phyloP scores from a whole-genome alignment of 257 asterid genomes.

The Penstemon newberryi region DNA sequence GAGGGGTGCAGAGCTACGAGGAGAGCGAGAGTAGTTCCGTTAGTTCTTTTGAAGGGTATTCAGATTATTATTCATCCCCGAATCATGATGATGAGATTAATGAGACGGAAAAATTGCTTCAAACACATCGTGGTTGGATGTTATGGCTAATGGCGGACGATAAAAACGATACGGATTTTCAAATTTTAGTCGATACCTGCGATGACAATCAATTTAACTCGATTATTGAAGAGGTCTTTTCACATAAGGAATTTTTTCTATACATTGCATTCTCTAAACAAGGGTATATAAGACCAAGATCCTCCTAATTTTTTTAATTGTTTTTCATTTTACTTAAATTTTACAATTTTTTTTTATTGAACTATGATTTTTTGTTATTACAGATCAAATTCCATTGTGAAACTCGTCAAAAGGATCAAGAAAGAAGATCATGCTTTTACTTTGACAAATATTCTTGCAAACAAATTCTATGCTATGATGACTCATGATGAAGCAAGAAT shows the following conservation, averaged over 20 bases:
- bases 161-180: background rate
- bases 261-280: constrained; percentile 25
- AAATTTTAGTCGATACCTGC: constrained; percentile 23
- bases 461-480: constrained; percentile 21
- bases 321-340: too few relatives aligned
- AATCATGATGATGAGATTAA: background rate
- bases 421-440: constrained; percentile 22
- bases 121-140: background rate
- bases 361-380: constrained; percentile 3
- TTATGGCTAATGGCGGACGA: constrained; percentile 21
- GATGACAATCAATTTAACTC: constrained; percentile 9
- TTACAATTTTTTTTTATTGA: background rate
- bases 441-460: constrained; percentile 21
- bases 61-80: too few relatives aligned
- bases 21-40: too few relatives aligned
- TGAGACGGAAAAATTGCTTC: background rate
- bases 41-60: too few relatives aligned
- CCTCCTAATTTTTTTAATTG: background rate
- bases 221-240: constrained; percentile 14
- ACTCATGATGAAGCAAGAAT: constrained; percentile 26
- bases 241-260: background rate
- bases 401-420: constrained; percentile 33
- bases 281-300: constrained; percentile 30
- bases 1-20: too few relatives aligned
- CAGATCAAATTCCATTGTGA: constrained; percentile 32